Conservation (phyloP, 805 yeast species). For the Zygosaccharomyces lentus region DNA sequence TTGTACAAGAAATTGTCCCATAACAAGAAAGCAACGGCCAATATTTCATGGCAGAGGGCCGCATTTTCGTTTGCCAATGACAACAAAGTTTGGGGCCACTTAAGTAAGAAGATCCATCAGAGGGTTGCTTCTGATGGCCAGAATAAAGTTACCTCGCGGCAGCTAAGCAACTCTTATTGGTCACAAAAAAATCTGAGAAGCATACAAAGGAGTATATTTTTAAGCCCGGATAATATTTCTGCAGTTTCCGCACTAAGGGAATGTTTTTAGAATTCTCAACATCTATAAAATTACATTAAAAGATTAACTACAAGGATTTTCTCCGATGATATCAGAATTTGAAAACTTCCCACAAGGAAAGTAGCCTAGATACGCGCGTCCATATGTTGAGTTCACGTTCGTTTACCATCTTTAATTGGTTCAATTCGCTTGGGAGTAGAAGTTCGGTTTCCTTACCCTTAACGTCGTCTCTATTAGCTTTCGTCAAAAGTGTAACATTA, state of each 20-base stretch:
- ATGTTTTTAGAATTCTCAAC: slow-evolving; percentile 26
- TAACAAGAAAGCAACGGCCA: slow-evolving; percentile 16
- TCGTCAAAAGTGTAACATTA: slow-evolving; percentile 64
- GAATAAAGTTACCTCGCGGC: slow-evolving; percentile 45
- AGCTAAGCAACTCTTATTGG: slow-evolving; percentile 49
- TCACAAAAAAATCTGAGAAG: slow-evolving; percentile 47
- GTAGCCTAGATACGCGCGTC: slow-evolving; percentile 52
- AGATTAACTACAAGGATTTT: slow-evolving; percentile 1
- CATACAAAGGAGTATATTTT: slow-evolving; percentile 63
- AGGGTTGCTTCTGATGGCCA: slow-evolving; percentile 51
- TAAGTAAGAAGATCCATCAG: slow-evolving; percentile 53
- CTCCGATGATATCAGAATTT: slow-evolving; percentile 27
- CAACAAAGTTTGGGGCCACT: slow-evolving; percentile 61
- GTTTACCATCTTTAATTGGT: slow-evolving; percentile 60
- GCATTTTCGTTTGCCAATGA: slow-evolving; percentile 75
- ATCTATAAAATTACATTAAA: not conserved
- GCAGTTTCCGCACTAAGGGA: slow-evolving; percentile 31
- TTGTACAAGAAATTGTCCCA: slow-evolving; percentile 42
- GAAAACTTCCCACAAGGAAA: slow-evolving; percentile 54
- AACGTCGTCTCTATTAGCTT: slow-evolving; percentile 87
- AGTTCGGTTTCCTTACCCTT: slow-evolving; percentile 74
- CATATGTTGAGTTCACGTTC: slow-evolving; percentile 51
- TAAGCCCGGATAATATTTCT: slow-evolving; percentile 49
- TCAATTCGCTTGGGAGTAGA: slow-evolving; percentile 67
- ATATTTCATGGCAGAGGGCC: slow-evolving; percentile 56